Evolutionary conservation across 768 basidiomycete species (phyloP), one percentile per base, ranked within the genome.

Genomic region (Tremella fuciformis): DNA sequence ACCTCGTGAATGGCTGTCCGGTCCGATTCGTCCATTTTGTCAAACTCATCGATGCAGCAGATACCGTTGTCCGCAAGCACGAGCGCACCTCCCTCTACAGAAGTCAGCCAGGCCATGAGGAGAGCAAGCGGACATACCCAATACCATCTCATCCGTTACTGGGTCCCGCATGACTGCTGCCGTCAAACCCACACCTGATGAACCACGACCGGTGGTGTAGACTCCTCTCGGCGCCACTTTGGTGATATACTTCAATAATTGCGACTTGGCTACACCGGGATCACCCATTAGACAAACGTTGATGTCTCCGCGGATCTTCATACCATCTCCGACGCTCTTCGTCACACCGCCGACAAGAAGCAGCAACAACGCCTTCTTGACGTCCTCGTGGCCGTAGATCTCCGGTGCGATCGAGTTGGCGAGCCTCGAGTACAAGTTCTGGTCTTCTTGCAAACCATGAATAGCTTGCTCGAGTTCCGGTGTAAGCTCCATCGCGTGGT

Each of bases 151-250:
- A 73, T 98, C 96, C 3, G 96, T 98, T 19, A 98, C 96, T 2
- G 96, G 96, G 74, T 99, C 96, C 46, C 93, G 84, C 92, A 99
- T 97, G 53, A 99, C 96, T 18, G 96, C 96, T 11, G 96, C 96
- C 1, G 96, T 99, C 47, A 99, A 82, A 84, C 96, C 96, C 50
- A 99, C 96, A 18, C 96, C 96, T 0, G 94, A 98, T 3, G 94
- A 97, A 65, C 96, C 96, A 76, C 93, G 91, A 60, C 96, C 96
- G 4, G 96, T 99, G 11, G 96, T 99, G 74, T 99, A 98, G 21
- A 99, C 87, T 19, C 96, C 96, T 67, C 96, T 84, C 22, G 96
- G 96, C 1, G 96, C 96, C 65, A 99, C 88, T 76, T 99, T 99
- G 19, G 94, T 91, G 67, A 99, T 99, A 67, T 97, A 98, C 79